Percentiles rank a stretch among this genome's conserved stretches.
Evolutionary conservation across 169 alveolate species (phyloP).

Genomic region (Hepatocystis sp.): DNA sequence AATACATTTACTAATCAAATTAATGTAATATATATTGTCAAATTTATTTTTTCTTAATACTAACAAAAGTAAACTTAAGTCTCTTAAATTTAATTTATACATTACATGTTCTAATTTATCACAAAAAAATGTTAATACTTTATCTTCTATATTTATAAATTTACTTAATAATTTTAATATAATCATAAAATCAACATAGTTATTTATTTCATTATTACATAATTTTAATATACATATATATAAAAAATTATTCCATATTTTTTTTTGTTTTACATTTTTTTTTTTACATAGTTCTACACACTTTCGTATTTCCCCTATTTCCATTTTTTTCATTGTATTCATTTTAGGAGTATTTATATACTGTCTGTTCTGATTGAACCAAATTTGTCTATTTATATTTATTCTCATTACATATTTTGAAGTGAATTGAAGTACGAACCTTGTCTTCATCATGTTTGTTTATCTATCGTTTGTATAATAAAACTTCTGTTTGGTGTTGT

Average conservation of each 20-base stretch:
- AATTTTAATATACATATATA: constrained; percentile 38
- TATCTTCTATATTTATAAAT: constrained; percentile 28
- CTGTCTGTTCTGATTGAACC: too few species aligned
- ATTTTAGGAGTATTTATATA: constrained; percentile 18
- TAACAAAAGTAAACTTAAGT: constrained; percentile 40
- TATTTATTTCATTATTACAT: constrained; percentile 32
- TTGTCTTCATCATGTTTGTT: too few species aligned
- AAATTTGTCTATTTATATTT: too few species aligned
- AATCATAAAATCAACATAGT: constrained; percentile 62
- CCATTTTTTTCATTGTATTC: constrained; percentile 48
- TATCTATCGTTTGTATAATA: too few species aligned
- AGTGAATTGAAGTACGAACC: too few species aligned
- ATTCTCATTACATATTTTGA: too few species aligned
- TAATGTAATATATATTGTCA: constrained; percentile 30
- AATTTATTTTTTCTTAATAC: constrained; percentile 51
- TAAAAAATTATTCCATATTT: constrained; percentile 42
- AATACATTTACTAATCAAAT: constrained; percentile 33
- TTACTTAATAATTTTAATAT: constrained; percentile 51
- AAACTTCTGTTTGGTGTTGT: too few species aligned
- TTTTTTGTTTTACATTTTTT: constrained; percentile 31
- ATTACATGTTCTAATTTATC: constrained; percentile 42
- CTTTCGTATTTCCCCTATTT: constrained; percentile 7
- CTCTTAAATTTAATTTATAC: constrained; percentile 42
- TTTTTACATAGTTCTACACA: constrained; percentile 33
- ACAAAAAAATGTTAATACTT: constrained; percentile 48